A percentile compares a stretch with the other conserved stretches of the same genome.
phyloP scores from a whole-genome alignment of 345 rosid species.

The Balakata baccata region DNA sequence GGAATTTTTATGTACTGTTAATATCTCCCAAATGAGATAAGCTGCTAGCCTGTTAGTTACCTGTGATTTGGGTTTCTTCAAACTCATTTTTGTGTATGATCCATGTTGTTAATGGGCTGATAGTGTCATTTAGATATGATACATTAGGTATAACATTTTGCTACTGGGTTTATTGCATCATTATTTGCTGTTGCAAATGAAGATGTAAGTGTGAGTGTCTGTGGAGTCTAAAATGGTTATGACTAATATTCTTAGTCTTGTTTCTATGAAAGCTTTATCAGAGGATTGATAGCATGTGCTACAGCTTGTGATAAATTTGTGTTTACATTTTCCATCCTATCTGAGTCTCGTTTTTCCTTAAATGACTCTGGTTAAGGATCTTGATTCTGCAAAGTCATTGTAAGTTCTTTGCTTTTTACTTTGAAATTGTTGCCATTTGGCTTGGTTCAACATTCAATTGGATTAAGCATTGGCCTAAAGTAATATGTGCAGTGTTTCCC shows the following conservation, averaged over 20 bases:
- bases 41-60: too few relatives aligned
- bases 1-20: too few relatives aligned
- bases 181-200: not conserved
- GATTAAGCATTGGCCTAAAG: not conserved
- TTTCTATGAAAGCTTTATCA: not conserved
- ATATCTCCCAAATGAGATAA: too few relatives aligned
- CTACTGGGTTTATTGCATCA: not conserved
- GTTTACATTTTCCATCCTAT: not conserved
- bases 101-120: not conserved
- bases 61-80: too few relatives aligned
- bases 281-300: not conserved
- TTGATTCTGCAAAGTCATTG: not conserved
- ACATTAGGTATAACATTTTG: not conserved
- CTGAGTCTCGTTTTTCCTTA: not conserved
- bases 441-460: constrained; percentile 1
- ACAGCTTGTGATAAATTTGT: not conserved
- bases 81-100: not conserved
- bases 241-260: not conserved
- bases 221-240: not conserved
- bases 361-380: not conserved
- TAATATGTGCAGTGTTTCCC: not conserved
- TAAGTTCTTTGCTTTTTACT: not conserved
- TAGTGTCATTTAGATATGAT: not conserved
- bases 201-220: not conserved
- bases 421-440: not conserved